Conservation (phyloP, 108 stramenopile species). For the Mayamaea pseudoterrestris region DNA sequence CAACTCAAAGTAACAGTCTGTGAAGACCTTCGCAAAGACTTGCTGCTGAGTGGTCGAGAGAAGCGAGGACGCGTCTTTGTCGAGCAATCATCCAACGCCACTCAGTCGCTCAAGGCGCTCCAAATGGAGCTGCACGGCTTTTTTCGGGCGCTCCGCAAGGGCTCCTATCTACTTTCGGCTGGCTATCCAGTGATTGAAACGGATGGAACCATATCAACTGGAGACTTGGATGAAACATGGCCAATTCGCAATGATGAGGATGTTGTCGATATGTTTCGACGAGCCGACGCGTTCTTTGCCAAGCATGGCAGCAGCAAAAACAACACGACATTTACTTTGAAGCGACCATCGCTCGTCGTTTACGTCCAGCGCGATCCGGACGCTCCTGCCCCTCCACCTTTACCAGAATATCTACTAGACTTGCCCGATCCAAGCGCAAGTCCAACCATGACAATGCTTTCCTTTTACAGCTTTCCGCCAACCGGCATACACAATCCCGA, state of each 20-base stretch:
- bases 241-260: slow-evolving; percentile 50
- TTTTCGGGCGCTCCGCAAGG: slow-evolving; percentile 59
- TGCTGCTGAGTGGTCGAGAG: slow-evolving; percentile 71
- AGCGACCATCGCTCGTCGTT: slow-evolving; percentile 63
- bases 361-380: slow-evolving; percentile 73
- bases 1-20: slow-evolving; percentile 63
- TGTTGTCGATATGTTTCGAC: slow-evolving; percentile 44
- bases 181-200: slow-evolving; percentile 38
- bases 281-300: slow-evolving; percentile 49
- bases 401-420: slow-evolving; percentile 46
- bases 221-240: slow-evolving; percentile 17
- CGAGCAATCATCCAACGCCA: slow-evolving; percentile 33
- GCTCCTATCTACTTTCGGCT: slow-evolving; percentile 55
- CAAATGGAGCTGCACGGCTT: slow-evolving; percentile 58
- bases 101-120: slow-evolving; percentile 39
- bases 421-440: slow-evolving; percentile 61
- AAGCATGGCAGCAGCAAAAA: too few species aligned
- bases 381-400: slow-evolving; percentile 65
- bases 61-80: slow-evolving; percentile 79
- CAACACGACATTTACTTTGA: slow-evolving; percentile 11
- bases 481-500: slow-evolving; percentile 53
- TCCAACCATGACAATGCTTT: slow-evolving; percentile 77
- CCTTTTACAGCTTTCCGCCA: slow-evolving; percentile 79
- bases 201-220: slow-evolving; percentile 32
- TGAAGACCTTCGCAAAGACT: slow-evolving; percentile 38